Conservation (phyloP, 768 basidiomycete genomes). For the Termitomyces sp. region DNA sequence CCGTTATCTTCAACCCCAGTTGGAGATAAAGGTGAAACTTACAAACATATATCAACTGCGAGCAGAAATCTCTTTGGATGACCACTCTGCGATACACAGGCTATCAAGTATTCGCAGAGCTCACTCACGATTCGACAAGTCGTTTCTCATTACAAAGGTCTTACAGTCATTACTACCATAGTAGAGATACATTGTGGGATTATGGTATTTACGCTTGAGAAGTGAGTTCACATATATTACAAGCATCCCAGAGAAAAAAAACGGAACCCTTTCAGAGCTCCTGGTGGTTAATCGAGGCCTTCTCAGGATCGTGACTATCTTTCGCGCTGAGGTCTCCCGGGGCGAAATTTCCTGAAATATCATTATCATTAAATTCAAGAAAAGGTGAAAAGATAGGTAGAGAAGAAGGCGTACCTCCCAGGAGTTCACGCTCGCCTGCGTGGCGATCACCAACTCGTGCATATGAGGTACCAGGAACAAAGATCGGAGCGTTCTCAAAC, state of each 20-base stretch:
- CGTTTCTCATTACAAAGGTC: neutral
- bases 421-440: conserved; percentile 36
- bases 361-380: neutral
- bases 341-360: conserved; percentile 18
- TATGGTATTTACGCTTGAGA: neutral
- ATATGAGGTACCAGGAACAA: conserved; percentile 34
- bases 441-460: conserved; percentile 32
- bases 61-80: too few species aligned
- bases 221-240: neutral
- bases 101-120: too few species aligned
- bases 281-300: neutral
- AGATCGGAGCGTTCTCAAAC: conserved; percentile 35
- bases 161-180: neutral
- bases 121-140: too few species aligned
- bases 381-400: neutral
- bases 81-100: too few species aligned
- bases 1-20: too few species aligned
- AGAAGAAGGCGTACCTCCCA: conserved; percentile 26
- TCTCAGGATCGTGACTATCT: neutral
- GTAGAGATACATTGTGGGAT: neutral
- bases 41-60: too few species aligned
- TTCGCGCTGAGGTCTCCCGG: conserved; percentile 21
- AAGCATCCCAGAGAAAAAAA: neutral
- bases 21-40: too few species aligned
- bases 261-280: neutral